Evolutionary conservation across 345 rosid genomes (phyloP).

Genomic region (Citrus cavaleriei): DNA sequence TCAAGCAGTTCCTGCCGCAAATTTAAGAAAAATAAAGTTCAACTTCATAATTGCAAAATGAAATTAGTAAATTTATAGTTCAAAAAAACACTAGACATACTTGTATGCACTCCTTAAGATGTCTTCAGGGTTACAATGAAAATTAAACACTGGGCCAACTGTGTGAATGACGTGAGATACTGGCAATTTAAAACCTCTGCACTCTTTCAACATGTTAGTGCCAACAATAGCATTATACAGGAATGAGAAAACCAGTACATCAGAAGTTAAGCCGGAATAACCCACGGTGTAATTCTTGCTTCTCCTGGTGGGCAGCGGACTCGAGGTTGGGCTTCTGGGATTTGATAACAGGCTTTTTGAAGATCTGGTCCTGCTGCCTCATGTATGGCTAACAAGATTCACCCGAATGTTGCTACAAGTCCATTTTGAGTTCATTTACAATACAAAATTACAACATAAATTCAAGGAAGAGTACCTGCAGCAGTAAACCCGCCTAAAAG

Average conservation of each 20-base stretch:
- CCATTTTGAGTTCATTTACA: background rate
- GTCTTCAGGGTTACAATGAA: constrained; percentile 41
- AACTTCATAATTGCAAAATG: background rate
- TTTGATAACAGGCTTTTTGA: constrained; percentile 49
- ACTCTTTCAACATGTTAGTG: constrained; percentile 11
- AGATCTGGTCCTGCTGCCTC: constrained; percentile 74
- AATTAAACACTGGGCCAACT: constrained; percentile 63
- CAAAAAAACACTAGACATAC: constrained; percentile 21
- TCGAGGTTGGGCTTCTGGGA: constrained; percentile 56
- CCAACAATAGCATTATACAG: background rate
- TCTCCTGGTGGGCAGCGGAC: constrained; percentile 79
- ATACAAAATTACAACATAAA: background rate
- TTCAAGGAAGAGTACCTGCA: constrained; percentile 42
- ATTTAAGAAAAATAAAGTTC: background rate
- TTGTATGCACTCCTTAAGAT: constrained; percentile 59
- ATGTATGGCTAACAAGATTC: constrained; percentile 52
- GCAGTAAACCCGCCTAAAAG: constrained; percentile 82
- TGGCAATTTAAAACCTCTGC: constrained; percentile 74
- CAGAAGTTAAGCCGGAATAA: background rate
- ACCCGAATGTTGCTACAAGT: background rate
- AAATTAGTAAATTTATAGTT: background rate
- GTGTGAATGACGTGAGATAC: constrained; percentile 73
- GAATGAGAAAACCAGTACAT: background rate
- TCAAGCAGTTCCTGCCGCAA: constrained; percentile 60
- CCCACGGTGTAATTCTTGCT: constrained; percentile 80